phyloP scores from a whole-genome alignment of 371 early-diverging fungal species.

The Dichotomocladium elegans region DNA sequence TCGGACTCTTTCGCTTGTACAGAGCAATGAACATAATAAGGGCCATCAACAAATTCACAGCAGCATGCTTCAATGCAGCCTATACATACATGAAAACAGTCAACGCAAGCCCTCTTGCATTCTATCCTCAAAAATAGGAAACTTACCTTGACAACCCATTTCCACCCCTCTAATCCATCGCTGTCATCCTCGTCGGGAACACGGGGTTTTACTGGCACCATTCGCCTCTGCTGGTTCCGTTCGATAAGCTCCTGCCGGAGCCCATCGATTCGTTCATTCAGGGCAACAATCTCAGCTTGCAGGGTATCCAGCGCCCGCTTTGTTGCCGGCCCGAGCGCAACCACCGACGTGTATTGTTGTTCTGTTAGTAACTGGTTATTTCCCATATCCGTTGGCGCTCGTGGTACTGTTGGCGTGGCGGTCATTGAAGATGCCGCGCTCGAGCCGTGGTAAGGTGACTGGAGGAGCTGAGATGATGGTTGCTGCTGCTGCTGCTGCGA shows the following conservation, averaged over 20 bases:
- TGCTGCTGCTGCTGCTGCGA: not conserved
- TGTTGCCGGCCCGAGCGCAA: conserved; percentile 33
- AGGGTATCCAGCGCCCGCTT: conserved; percentile 38
- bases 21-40: conserved; percentile 26
- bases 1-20: conserved; percentile 32
- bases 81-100: conserved; percentile 2
- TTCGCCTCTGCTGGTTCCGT: not conserved
- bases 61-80: conserved; percentile 41
- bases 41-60: conserved; percentile 31
- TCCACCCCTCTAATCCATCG: conserved; percentile 31
- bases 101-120: too few relatives aligned
- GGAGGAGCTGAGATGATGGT: not conserved
- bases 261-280: conserved; percentile 45
- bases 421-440: conserved; percentile 29
- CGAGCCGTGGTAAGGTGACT: conserved; percentile 1
- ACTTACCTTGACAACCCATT: conserved; percentile 40
- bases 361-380: conserved; percentile 3
- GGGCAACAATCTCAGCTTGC: conserved; percentile 35
- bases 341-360: conserved; percentile 17
- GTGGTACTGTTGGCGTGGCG: conserved; percentile 9
- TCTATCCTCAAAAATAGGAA: not conserved
- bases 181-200: not conserved
- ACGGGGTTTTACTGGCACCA: not conserved
- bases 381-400: not conserved
- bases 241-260: conserved; percentile 29